Conservation (phyloP, 768 basidiomycete genomes). For the Lactarius trivialis region DNA sequence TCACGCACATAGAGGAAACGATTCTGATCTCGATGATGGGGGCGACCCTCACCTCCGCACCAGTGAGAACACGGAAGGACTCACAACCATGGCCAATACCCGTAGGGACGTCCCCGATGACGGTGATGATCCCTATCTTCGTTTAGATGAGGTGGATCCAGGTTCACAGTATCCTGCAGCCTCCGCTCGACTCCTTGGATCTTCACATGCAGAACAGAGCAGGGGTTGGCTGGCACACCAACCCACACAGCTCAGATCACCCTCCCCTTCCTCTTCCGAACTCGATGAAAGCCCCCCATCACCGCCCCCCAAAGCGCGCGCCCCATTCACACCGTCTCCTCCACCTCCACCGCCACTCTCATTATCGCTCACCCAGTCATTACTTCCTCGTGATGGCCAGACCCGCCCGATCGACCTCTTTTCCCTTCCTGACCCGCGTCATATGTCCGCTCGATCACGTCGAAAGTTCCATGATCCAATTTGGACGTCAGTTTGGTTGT, state of each 20-base stretch:
- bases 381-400: conserved; percentile 67
- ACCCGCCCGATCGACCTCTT: conserved; percentile 63
- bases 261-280: conserved; percentile 35
- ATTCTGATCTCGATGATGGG: conserved; percentile 57
- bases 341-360: conserved; percentile 45
- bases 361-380: conserved; percentile 71
- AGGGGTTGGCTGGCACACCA: conserved; percentile 68
- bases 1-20: conserved; percentile 28
- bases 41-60: conserved; percentile 70
- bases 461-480: conserved; percentile 68
- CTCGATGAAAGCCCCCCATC: conserved; percentile 40
- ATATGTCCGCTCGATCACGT: conserved; percentile 47
- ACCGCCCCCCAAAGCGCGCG: conserved; percentile 38
- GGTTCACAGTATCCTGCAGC: conserved; percentile 32
- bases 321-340: conserved; percentile 31
- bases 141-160: conserved; percentile 61
- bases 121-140: conserved; percentile 72
- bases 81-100: conserved; percentile 28
- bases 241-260: conserved; percentile 54
- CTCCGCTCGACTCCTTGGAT: conserved; percentile 35
- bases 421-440: conserved; percentile 69
- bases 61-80: conserved; percentile 30
- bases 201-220: conserved; percentile 36
- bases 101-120: conserved; percentile 35
- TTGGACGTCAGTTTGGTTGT: conserved; percentile 65